Evolutionary conservation across 2,329 filamentous ascomycete genomes (phyloP), one percentile per base, ranked within the genome.

Genomic region (Fusarium stilboides): DNA sequence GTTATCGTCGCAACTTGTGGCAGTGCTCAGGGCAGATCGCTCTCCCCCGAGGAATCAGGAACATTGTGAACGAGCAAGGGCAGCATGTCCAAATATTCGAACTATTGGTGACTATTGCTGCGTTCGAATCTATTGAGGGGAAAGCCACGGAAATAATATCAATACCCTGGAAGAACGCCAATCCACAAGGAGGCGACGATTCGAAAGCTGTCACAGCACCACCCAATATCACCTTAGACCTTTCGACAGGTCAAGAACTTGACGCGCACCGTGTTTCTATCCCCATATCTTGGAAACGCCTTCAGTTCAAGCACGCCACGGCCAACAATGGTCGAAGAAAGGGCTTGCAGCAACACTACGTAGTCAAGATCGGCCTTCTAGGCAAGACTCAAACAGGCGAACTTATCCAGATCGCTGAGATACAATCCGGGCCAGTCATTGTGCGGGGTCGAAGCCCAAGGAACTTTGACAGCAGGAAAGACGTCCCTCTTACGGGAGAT

Each of bases 261-360:
- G 94, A 97, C 75, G 91, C 91, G 2, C 90, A 92, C 57, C 91
- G 90, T 58, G 90, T 95, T 10, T 92, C 89, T 39, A 89, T 97
- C 59, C 92, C 94, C 2, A 91, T 98, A 54, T 91, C 93, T 34
- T 98, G 95, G 95, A 98, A 97, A 80, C 86, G 95, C 55, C 82
- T 98, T 60, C 95, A 98, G 79, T 98, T 98, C 80, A 93, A 97
- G 75, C 96, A 97, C 73, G 95, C 95, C 3, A 98, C 95, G 1
- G 95, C 95, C 51, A 98, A 98, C 78, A 98, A 98, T 77, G 95
- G 95, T 14, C 89, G 95, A 55, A 88, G 95, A 71, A 98, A 98
- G 80, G 95, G 97, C 69, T 83, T 98, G 46, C 95, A 98, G 77
- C 95, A 98, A 79, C 94, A 98, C 78, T 98, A 98, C 77, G 87